phyloP scores from a whole-genome alignment of 192 early-diverging fungal genomes.

The Irineochytrium annulatum region DNA sequence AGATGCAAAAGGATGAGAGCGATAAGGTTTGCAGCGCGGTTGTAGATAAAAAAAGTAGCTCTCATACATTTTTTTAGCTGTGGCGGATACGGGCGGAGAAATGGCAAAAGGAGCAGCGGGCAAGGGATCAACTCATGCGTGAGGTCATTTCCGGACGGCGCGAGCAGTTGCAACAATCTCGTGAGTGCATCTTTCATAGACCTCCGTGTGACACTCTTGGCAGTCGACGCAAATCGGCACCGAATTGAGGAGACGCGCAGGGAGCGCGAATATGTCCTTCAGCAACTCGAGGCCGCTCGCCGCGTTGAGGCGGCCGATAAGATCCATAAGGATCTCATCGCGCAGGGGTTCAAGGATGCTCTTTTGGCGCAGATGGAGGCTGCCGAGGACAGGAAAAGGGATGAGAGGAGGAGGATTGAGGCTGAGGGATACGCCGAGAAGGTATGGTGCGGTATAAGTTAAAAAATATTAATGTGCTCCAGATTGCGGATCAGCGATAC shows the following conservation, averaged over 20 bases:
- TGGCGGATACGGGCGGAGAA: slow-evolving; percentile 47
- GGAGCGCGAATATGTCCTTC: slow-evolving; percentile 32
- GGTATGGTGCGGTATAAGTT: slow-evolving; percentile 3
- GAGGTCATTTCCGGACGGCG: slow-evolving; percentile 43
- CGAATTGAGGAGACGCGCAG: slow-evolving; percentile 25
- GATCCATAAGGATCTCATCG: slow-evolving; percentile 9
- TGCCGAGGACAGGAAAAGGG: slow-evolving; percentile 22
- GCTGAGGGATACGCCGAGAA: slow-evolving; percentile 18
- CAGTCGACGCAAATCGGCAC: slow-evolving; percentile 33
- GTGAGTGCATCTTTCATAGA: slow-evolving; percentile 17
- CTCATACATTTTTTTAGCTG: slow-evolving; percentile 22
- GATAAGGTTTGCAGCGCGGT: slow-evolving; percentile 29
- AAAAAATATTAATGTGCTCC: not conserved
- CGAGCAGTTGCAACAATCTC: slow-evolving; percentile 37
- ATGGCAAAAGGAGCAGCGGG: slow-evolving; percentile 44
- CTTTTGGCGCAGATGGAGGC: slow-evolving; percentile 37
- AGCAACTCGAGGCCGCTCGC: slow-evolving; percentile 29
- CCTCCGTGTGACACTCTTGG: not conserved
- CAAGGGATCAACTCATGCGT: slow-evolving; percentile 47
- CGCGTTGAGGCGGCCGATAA: slow-evolving; percentile 27
- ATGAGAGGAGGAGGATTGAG: slow-evolving; percentile 11
- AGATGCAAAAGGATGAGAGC: slow-evolving; percentile 36
- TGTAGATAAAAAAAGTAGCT: not conserved
- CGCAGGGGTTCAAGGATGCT: slow-evolving; percentile 22
- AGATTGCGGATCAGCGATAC: slow-evolving; percentile 28